A percentile compares a stretch with the other conserved stretches of the same genome.
These are phyloP conservation scores for Peronosclerospora sorghi DNA, from an alignment of 352 stramenopile genomes.

Conservation along the genomic window DNA sequence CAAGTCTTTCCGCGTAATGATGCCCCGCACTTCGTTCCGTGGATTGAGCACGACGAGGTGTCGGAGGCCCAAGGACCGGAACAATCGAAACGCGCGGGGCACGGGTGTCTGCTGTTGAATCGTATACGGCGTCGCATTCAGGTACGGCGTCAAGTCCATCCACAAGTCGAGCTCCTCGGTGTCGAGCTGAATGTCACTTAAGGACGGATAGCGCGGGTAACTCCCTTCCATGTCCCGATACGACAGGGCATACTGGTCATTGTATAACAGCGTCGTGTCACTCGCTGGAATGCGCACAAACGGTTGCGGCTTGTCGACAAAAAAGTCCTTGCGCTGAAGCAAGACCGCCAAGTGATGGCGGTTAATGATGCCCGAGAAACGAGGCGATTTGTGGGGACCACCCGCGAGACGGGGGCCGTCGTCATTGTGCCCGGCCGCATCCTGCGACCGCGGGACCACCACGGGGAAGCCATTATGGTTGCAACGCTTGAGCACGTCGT, in stretches of 20 bases:
- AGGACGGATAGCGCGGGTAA: conserved; percentile 65
- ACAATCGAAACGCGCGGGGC: conserved; percentile 92
- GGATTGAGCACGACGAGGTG: conserved; percentile 90
- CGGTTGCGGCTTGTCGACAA: conserved; percentile 61
- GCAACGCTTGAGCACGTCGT: conserved; percentile 56
- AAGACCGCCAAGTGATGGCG: conserved; percentile 66
- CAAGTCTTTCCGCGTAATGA: conserved; percentile 84
- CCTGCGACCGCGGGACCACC: conserved; percentile 36
- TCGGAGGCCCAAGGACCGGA: conserved; percentile 94
- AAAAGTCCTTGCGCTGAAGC: conserved; percentile 81
- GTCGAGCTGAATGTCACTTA: conserved; percentile 84
- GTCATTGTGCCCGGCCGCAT: conserved; percentile 23
- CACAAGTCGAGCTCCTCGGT: conserved; percentile 81
- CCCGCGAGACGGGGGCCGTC: no score
- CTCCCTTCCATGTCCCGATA: conserved; percentile 79
- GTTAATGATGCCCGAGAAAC: conserved; percentile 69
- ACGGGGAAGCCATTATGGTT: conserved; percentile 73
- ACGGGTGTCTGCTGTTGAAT: conserved; percentile 92
- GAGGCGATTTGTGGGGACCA: conserved; percentile 34
- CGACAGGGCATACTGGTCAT: conserved; percentile 78
- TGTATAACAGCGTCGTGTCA: conserved; percentile 76
- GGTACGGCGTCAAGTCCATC: conserved; percentile 95
- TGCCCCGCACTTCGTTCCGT: conserved; percentile 79
- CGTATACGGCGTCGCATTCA: conserved; percentile 93
- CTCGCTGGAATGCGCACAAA: conserved; percentile 66